phyloP scores from a whole-genome alignment of 1,139 yeast species.

The Saccharomyces hybrid region DNA sequence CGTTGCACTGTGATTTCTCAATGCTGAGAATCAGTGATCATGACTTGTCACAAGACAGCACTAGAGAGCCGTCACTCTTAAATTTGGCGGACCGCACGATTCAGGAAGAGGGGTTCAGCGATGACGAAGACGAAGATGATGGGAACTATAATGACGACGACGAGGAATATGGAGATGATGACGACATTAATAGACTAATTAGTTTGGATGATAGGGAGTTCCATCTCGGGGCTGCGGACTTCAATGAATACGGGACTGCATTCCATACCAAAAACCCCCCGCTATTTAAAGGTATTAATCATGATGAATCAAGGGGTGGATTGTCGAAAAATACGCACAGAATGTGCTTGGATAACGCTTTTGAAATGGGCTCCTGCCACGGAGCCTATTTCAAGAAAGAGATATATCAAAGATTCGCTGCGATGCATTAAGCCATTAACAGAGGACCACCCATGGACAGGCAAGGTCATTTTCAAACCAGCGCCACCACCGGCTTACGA shows the following conservation, averaged over 20 bases:
- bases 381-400: constrained; percentile 37
- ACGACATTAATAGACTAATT: background rate
- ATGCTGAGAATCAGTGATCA: background rate
- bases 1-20: constrained; percentile 10
- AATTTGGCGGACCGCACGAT: constrained; percentile 2
- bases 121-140: constrained; percentile 2
- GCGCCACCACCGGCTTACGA: constrained; percentile 28
- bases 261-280: too few species aligned
- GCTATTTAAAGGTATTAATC: too few species aligned
- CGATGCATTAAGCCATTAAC: constrained; percentile 51
- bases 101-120: background rate
- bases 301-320: background rate
- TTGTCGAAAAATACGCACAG: background rate
- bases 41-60: constrained; percentile 7
- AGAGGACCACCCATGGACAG: constrained; percentile 49
- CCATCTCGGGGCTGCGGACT: background rate
- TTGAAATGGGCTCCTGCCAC: constrained; percentile 45
- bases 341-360: constrained; percentile 6
- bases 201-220: background rate
- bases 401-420: constrained; percentile 44
- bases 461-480: constrained; percentile 42
- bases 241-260: background rate
- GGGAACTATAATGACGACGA: background rate
- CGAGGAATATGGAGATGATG: background rate
- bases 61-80: constrained; percentile 3